These are phyloP conservation scores for Cyanodermella asteris DNA, from an alignment of 2,329 filamentous ascomycete genomes.

Conservation along the genomic window DNA sequence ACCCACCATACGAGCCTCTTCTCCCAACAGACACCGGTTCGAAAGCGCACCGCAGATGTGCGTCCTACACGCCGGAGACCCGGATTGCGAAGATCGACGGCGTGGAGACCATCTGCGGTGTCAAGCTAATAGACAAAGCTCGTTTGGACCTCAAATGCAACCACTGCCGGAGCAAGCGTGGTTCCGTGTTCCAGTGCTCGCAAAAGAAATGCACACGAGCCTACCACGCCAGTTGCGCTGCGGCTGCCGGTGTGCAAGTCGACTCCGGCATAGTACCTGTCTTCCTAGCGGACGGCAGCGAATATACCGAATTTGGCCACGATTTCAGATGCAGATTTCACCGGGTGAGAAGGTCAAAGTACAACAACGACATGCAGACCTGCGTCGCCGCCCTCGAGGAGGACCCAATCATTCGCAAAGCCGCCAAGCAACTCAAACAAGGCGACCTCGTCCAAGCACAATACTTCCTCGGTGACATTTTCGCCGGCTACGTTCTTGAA, in stretches of 20 bases:
- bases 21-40: slow-evolving; percentile 71
- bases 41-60: slow-evolving; percentile 72
- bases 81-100: slow-evolving; percentile 54
- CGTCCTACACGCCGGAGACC: slow-evolving; percentile 78
- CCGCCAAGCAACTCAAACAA: slow-evolving; percentile 43
- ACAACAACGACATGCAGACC: slow-evolving; percentile 45
- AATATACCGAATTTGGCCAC: slow-evolving; percentile 80
- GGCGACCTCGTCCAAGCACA: slow-evolving; percentile 77
- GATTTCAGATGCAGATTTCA: slow-evolving; percentile 93
- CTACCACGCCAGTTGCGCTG: slow-evolving; percentile 88
- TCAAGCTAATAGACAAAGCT: slow-evolving; percentile 63
- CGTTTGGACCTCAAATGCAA: slow-evolving; percentile 83
- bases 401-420: slow-evolving; percentile 44
- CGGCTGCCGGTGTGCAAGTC: slow-evolving; percentile 75
- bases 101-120: slow-evolving; percentile 53
- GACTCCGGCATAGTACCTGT: slow-evolving; percentile 71
- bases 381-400: slow-evolving; percentile 50
- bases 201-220: slow-evolving; percentile 82
- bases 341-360: slow-evolving; percentile 63
- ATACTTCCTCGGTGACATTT: slow-evolving; percentile 63
- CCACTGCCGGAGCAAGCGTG: slow-evolving; percentile 80
- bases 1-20: slow-evolving; percentile 61
- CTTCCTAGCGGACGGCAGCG: slow-evolving; percentile 71
- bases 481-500: slow-evolving; percentile 71
- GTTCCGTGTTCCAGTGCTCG: slow-evolving; percentile 93